Evolutionary conservation across 2,329 filamentous ascomycete genomes (phyloP), one percentile per base, ranked within the genome.

Genomic region (Hirsutella thompsonii): DNA sequence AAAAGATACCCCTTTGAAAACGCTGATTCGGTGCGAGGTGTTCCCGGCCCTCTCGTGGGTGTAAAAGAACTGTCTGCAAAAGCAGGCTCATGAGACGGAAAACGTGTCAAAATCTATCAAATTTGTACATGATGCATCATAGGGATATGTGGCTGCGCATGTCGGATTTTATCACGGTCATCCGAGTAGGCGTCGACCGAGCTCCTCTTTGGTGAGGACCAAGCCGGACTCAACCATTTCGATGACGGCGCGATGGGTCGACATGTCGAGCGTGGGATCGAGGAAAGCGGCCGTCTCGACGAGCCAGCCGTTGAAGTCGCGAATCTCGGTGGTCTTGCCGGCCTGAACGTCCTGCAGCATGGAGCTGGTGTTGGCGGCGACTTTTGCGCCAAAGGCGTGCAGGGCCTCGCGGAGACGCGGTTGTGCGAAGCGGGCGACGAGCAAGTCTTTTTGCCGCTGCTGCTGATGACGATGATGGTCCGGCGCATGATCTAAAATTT

Each of bases 261-360:
- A 49, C 37, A 67, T 52, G 39, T 60, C 54, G 10, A 63, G 40
- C 16, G 49, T 52, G 16, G 48, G 44, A 32, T 54, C 54, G 4
- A 71, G 55, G 23, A 62, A 61, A 16, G 47, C 52, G 5, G 64
- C 68, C 49, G 57, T 69, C 32, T 69, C 67, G 28, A 70, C 58
- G 16, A 78, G 56, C 66, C 71, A 78, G 40, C 76, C 76, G 50
- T 79, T 79, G 49, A 80, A 70, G 47, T 76, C 72, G 38, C 61
- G 54, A 35, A 79, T 65, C 53, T 79, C 75, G 5, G 75, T 78
- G 42, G 54, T 50, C 50, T 67, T 69, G 14, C 69, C 68, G 6
- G 67, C 65, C 26, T 52, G 55, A 11, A 72, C 64, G 50, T 80
- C 75, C 55, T 80, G 76, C 5, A 77, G 62, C 76, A 80, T 80